Evolutionary conservation across 1,139 yeast genomes (phyloP).

Genomic region (Pneumocystis oryctolagi): DNA sequence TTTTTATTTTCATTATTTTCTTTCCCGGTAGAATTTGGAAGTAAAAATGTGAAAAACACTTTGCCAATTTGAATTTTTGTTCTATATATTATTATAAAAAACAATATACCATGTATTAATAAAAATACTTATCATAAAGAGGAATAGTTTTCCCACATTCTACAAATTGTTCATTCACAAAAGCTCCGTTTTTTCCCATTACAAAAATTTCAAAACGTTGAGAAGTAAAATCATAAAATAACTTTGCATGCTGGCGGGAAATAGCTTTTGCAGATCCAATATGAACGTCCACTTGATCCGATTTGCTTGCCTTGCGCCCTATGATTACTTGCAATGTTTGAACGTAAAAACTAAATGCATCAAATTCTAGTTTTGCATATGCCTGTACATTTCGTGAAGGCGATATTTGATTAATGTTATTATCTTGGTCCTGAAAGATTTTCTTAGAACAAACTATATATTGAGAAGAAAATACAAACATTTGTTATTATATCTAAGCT

Average conservation of each 20-base stretch:
- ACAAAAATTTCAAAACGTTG: conserved; percentile 83
- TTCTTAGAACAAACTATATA: neutral
- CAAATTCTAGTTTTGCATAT: conserved; percentile 86
- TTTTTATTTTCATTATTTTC: conserved; percentile 19
- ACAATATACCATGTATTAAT: neutral
- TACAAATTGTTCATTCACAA: conserved; percentile 75
- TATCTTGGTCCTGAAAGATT: neutral
- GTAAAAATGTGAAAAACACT: conserved; percentile 68
- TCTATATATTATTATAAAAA: conserved; percentile 18
- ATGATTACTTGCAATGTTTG: conserved; percentile 87
- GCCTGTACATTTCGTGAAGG: conserved; percentile 31
- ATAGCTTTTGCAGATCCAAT: conserved; percentile 82
- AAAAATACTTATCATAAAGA: conserved; percentile 36
- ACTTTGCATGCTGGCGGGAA: conserved; percentile 83
- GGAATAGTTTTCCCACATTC: conserved; percentile 86
- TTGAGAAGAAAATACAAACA: neutral
- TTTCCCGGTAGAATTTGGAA: conserved; percentile 38
- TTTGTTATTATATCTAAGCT: neutral
- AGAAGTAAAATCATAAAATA: conserved; percentile 87
- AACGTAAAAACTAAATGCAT: conserved; percentile 80
- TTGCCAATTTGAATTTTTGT: conserved; percentile 88
- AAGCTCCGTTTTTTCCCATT: conserved; percentile 89
- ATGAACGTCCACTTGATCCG: conserved; percentile 54
- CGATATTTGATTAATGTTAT: neutral
- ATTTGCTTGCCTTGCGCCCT: conserved; percentile 72